These are phyloP conservation scores for Scleromitrula shiraiana DNA, from an alignment of 2,329 filamentous ascomycete species.

Conservation along the genomic window DNA sequence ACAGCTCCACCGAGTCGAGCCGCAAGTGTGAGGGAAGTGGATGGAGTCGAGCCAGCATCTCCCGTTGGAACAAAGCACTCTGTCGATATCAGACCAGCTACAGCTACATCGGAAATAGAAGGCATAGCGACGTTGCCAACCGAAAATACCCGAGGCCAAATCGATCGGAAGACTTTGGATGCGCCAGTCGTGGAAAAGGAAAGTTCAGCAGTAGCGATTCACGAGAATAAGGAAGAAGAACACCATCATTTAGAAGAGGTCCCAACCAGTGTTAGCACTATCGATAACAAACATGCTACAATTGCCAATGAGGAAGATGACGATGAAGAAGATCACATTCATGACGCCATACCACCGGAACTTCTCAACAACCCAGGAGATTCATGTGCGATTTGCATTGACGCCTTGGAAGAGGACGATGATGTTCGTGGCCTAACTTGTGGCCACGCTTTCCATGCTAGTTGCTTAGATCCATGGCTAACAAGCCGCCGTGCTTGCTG, in stretches of 20 bases:
- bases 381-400: conserved; percentile 93
- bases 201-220: conserved; percentile 1
- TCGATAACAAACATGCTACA: conserved; percentile 32
- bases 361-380: conserved; percentile 77
- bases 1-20: conserved; percentile 65
- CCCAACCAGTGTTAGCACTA: conserved; percentile 24
- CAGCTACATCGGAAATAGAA: conserved; percentile 16
- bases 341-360: conserved; percentile 73
- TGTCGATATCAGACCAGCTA: conserved; percentile 16
- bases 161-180: conserved; percentile 17
- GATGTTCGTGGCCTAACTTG: conserved; percentile 90
- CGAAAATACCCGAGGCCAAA: conserved; percentile 8
- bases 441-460: conserved; percentile 96
- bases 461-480: conserved; percentile 93
- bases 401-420: conserved; percentile 88
- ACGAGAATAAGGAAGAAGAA: conserved; percentile 23
- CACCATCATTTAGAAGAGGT: conserved; percentile 22
- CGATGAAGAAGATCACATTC: conserved; percentile 71
- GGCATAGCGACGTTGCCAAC: conserved; percentile 13
- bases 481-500: conserved; percentile 92
- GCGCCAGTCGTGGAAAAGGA: conserved; percentile 17
- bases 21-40: conserved; percentile 62
- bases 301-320: conserved; percentile 49
- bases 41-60: conserved; percentile 42
- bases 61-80: conserved; percentile 32